Conservation (phyloP, 148 eudicot species). For the Vaccinium corymbosum region DNA sequence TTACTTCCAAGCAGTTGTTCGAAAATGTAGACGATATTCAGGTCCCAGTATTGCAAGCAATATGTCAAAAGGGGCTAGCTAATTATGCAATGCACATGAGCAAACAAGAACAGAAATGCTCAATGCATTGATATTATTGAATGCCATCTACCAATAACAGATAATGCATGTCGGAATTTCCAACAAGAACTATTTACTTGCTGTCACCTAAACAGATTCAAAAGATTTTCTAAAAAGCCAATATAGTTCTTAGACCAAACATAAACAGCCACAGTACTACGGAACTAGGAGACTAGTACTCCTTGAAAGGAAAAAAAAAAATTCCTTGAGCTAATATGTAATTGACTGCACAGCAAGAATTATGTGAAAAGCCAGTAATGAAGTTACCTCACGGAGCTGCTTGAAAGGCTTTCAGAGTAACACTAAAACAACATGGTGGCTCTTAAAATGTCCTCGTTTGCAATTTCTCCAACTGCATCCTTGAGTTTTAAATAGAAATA, state of each 20-base stretch:
- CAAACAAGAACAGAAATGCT: conserved; percentile 4
- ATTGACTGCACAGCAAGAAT: not conserved
- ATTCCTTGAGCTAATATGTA: not conserved
- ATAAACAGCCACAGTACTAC: not conserved
- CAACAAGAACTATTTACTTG: not conserved
- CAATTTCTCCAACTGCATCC: not conserved
- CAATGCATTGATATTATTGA: not conserved
- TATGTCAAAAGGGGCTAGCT: not conserved
- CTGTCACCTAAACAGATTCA: conserved; percentile 2
- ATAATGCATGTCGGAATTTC: not conserved
- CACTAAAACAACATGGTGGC: not conserved
- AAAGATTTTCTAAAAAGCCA: not conserved
- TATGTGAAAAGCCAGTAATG: not conserved
- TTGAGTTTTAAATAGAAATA: conserved; percentile 25
- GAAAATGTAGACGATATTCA: not conserved
- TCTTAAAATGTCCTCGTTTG: not conserved
- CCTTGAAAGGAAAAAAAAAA: not conserved
- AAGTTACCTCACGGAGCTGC: not conserved
- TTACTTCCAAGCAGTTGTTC: not conserved
- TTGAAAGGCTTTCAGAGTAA: not conserved
- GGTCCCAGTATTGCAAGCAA: not conserved
- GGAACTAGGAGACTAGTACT: not conserved
- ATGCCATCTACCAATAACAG: not conserved
- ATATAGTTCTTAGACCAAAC: not conserved
- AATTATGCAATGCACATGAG: not conserved